Base-by-base conservation (phyloP, 2,329 filamentous ascomycete genomes). In the Cytospora mali region DNA sequence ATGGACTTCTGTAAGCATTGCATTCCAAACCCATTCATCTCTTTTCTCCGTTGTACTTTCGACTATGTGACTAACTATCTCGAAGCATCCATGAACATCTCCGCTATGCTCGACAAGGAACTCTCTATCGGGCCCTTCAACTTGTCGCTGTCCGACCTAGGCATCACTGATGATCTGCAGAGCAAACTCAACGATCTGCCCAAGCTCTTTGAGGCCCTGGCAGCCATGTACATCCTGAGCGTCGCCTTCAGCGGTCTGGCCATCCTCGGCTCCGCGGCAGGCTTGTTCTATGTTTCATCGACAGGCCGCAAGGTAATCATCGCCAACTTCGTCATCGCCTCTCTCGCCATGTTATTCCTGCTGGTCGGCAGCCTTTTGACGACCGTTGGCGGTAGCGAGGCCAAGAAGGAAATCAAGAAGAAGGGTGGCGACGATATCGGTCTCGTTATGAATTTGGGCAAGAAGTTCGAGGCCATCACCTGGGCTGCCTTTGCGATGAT, bases 111-210 rank as follows among this genome's bases (percentile, higher is more conserved):
- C 25, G 76, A 82, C 71, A 71, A 75, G 42, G 75, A 83, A 64
- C 76, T 84, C 46, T 66, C 72, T 13, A 62, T 77, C n/a, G 80
- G 81, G 1, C 78, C 78, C 13, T 69, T 82, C 23, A 65, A 78
- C 61, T 66, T 84, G 66, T 78, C 75, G 60, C 73, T 82, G 23
- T 73, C 75, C 66, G 76, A 80, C 55, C 72, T 85, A n/a, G 70
- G 78, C 62, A 77, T 80, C 69, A 77, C 79, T 16, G 66, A 76
- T 7, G 73, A 73, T 33, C 75, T 86, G 62, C 75, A 80, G 63
- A 71, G 78, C 49, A 76, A 77, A n/a, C 69, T 86, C 66, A 74
- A 81, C 71, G 71, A 75, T n/a, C 73, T 85, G 69, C 83, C 84
- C 69, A 70, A 71, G 18, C 73, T 77, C n/a, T 75, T 84, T 5